These are phyloP conservation scores for Aschersonia sp. DNA, from an alignment of 2,329 filamentous ascomycete genomes.

Conservation along the genomic window DNA sequence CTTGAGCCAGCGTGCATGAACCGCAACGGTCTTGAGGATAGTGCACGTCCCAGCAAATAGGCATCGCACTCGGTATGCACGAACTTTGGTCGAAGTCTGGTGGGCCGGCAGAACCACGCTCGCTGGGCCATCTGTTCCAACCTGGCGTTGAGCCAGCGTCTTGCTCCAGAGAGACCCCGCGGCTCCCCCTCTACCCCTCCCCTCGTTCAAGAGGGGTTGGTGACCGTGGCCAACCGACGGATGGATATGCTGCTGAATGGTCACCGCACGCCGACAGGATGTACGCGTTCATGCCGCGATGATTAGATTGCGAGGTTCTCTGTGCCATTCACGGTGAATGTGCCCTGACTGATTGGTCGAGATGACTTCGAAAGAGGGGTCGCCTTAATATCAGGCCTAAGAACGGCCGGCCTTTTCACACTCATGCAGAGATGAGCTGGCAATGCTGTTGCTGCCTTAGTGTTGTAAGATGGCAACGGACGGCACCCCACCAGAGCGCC, in stretches of 20 bases:
- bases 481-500: constrained; percentile 3
- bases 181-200: neutral
- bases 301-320: constrained; percentile 2
- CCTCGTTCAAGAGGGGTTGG: constrained; percentile 1
- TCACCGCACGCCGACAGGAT: constrained; percentile 1
- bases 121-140: neutral
- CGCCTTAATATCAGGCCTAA: constrained; percentile 4
- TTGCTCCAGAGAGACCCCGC: neutral
- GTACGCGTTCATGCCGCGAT: neutral
- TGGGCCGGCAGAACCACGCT: neutral
- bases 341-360: constrained; percentile 10
- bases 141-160: neutral
- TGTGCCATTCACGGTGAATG: constrained; percentile 9
- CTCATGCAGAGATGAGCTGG: constrained; percentile 69
- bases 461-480: constrained; percentile 3
- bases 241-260: constrained; percentile 5
- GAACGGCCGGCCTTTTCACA: constrained; percentile 18
- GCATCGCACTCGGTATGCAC: neutral
- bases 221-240: constrained; percentile 3
- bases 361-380: constrained; percentile 2
- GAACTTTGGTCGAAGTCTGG: constrained; percentile 1
- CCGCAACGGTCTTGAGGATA: neutral
- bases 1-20: constrained; percentile 5
- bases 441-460: constrained; percentile 31
- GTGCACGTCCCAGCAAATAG: no score